Evolutionary conservation across 1,284 basidiomycete genomes (phyloP).

Genomic region (Gymnopus androsaceus): DNA sequence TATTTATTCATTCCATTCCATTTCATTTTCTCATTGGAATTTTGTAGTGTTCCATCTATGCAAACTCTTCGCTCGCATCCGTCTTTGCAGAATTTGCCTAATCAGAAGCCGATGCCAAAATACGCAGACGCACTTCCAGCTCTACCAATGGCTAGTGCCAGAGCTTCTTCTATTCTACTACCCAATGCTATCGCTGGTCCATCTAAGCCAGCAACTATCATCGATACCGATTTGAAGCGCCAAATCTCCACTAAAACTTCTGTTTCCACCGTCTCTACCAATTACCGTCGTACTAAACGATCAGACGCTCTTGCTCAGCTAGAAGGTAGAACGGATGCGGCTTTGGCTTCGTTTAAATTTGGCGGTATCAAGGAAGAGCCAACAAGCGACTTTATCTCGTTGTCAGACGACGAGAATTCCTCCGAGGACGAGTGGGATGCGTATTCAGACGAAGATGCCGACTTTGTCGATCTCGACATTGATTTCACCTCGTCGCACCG

Average conservation of each 20-base stretch:
- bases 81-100: slow-evolving; percentile 53
- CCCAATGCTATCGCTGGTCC: slow-evolving; percentile 4
- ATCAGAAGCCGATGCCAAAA: slow-evolving; percentile 49
- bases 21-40: not conserved
- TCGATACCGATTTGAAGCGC: slow-evolving; percentile 15
- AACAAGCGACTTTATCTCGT: slow-evolving; percentile 48
- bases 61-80: slow-evolving; percentile 36
- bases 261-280: slow-evolving; percentile 26
- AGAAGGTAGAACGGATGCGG: slow-evolving; percentile 39
- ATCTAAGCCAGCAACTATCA: slow-evolving; percentile 13
- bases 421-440: slow-evolving; percentile 9
- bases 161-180: slow-evolving; percentile 6
- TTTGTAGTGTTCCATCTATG: slow-evolving; percentile 1
- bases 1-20: slow-evolving; percentile 9
- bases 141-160: slow-evolving; percentile 19
- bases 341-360: slow-evolving; percentile 6
- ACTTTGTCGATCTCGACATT: slow-evolving; percentile 11
- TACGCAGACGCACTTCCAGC: slow-evolving; percentile 3
- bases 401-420: slow-evolving; percentile 40
- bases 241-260: slow-evolving; percentile 11
- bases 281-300: slow-evolving; percentile 21
- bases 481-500: slow-evolving; percentile 6
- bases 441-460: slow-evolving; percentile 5
- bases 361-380: slow-evolving; percentile 18
- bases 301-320: slow-evolving; percentile 49